Evolutionary conservation across 192 early-diverging fungal genomes (phyloP), one percentile per base, ranked within the genome.

Genomic region (Globomyces pollinis-pini): DNA sequence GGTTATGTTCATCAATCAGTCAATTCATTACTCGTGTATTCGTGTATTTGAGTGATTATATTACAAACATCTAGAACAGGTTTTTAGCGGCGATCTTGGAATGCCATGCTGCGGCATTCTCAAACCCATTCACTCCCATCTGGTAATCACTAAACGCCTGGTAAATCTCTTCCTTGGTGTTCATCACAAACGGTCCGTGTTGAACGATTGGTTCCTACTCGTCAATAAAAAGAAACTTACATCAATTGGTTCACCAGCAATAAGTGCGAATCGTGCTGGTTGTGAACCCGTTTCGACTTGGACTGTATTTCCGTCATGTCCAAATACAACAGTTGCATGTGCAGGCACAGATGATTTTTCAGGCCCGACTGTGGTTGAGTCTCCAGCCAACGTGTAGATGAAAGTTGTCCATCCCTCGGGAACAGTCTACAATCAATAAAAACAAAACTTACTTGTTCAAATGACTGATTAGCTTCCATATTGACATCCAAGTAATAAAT

Each of bases 401-500:
- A 88, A 86, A 0, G 76, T 78, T 3, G 62, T 63, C 54, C 70
- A 84, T 2, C 64, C 65, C 24, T 70, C 75, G 18, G 86, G 84
- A 24, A 88, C 73, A 0, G 71, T 36, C 55, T 75, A n/a, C 67
- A 50, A 71, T 44, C 8, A 70, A 33, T 34, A 34, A 57, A 3
- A 34, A 31, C 24, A 16, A 38, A n/a, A n/a, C n/a, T n/a, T n/a
- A n/a, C n/a, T n/a, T n/a, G 61, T 11, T 31, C 66, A 54, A 86
- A 59, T 41, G 69, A 74, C 23, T 77, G 78, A 41, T 72, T 67
- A 31, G 72, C 69, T 44, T 75, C 45, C 69, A 93, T 74, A 43
- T 77, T 72, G 30, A 91, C 71, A 59, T 95, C 88, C 18, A 91
- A 70, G 62, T 86, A 88, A 72, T 80, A 83, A 47, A 89, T 86